Evolutionary conservation across 2,329 filamentous ascomycete genomes (phyloP).

Genomic region (Plectosphaerella cucumerina): DNA sequence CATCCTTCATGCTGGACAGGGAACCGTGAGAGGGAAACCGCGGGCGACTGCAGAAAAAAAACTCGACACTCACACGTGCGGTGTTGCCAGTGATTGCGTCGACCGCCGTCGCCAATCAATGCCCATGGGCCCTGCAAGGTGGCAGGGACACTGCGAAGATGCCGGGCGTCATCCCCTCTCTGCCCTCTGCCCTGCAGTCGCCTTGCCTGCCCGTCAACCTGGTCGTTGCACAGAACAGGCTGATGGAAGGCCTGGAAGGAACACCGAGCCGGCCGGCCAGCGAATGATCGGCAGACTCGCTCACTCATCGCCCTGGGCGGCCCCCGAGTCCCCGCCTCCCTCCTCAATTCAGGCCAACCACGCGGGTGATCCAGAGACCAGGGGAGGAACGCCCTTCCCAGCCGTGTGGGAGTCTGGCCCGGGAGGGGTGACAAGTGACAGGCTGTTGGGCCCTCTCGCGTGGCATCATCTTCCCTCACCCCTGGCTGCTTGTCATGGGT

Average conservation of each 20-base stretch:
- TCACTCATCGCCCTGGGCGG: not conserved
- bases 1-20: too few species aligned
- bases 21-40: too few species aligned
- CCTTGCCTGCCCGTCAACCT: too few species aligned
- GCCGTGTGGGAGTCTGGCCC: constrained; percentile 2
- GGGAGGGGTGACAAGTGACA: constrained; percentile 4
- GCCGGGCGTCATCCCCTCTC: constrained; percentile 1
- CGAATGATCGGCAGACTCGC: not conserved
- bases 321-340: not conserved
- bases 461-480: constrained; percentile 15
- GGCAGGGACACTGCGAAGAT: too few species aligned
- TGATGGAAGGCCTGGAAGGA: not conserved
- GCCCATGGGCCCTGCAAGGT: too few species aligned
- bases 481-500: constrained; percentile 23
- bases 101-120: too few species aligned
- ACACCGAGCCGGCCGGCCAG: not conserved
- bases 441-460: constrained; percentile 10
- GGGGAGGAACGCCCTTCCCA: not conserved
- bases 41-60: too few species aligned
- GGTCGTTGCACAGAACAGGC: not conserved
- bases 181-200: constrained; percentile 9
- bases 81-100: too few species aligned
- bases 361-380: not conserved
- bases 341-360: not conserved
- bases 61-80: too few species aligned